Evolutionary conservation across 2,329 filamentous ascomycete species (phyloP).

Genomic region (Fusarium palustre): DNA sequence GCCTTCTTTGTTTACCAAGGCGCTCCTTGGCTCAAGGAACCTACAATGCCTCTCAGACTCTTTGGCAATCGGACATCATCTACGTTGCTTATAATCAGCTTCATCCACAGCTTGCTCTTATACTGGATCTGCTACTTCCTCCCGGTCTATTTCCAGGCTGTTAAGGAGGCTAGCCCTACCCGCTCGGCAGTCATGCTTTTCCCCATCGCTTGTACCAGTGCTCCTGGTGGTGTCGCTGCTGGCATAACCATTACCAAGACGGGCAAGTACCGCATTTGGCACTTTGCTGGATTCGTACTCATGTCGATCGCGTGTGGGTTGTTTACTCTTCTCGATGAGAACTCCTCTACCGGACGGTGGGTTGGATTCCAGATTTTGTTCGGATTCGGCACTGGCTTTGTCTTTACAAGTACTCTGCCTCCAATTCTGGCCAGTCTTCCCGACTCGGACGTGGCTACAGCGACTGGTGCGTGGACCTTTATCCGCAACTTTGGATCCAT

Average conservation of each 20-base stretch:
- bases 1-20: constrained; percentile 54
- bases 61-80: constrained; percentile 58
- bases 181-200: constrained; percentile 52
- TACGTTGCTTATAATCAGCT: constrained; percentile 31
- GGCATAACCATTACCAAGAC: constrained; percentile 47
- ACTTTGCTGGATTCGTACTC: constrained; percentile 51
- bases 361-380: constrained; percentile 57
- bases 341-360: constrained; percentile 55
- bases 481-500: constrained; percentile 60
- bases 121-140: constrained; percentile 56
- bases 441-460: constrained; percentile 53
- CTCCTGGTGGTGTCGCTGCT: constrained; percentile 45
- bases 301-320: constrained; percentile 56
- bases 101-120: constrained; percentile 46
- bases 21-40: constrained; percentile 42
- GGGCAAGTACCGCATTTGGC: constrained; percentile 51
- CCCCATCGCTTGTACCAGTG: constrained; percentile 40
- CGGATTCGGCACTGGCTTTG: constrained; percentile 56
- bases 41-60: constrained; percentile 58
- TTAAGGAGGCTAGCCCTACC: constrained; percentile 50
- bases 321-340: constrained; percentile 54
- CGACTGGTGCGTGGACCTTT: constrained; percentile 59
- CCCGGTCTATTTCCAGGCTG: constrained; percentile 62
- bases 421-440: constrained; percentile 56
- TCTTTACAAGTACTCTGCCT: constrained; percentile 56